These are phyloP conservation scores for Solanum paucissectum DNA, from an alignment of 257 asterid genomes.

Conservation along the genomic window DNA sequence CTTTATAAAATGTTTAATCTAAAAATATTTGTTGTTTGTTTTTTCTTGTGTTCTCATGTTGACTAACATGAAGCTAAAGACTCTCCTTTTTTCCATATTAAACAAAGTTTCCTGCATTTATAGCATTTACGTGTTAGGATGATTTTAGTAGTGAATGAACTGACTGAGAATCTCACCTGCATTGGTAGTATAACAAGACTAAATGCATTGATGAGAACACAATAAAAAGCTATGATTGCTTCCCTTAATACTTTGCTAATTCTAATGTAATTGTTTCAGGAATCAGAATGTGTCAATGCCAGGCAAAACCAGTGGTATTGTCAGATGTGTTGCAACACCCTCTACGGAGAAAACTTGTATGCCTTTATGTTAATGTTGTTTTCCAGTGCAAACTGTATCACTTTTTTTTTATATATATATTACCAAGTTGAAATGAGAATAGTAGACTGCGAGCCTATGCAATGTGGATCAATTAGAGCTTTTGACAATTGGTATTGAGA, in stretches of 20 bases:
- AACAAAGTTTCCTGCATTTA: neutral
- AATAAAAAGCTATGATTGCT: neutral
- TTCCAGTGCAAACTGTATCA: neutral
- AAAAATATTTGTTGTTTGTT: neutral
- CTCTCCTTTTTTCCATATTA: neutral
- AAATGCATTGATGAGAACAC: neutral
- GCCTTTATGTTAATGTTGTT: neutral
- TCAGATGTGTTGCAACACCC: slow-evolving; percentile 65
- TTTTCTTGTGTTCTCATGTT: neutral
- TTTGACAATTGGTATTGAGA: neutral
- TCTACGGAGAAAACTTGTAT: slow-evolving; percentile 53
- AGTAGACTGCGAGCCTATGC: neutral
- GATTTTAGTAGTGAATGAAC: neutral
- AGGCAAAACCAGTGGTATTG: slow-evolving; percentile 20
- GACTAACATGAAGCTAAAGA: neutral
- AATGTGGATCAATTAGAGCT: neutral
- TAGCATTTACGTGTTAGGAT: neutral
- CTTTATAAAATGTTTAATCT: neutral
- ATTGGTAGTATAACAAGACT: neutral
- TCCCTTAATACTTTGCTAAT: neutral
- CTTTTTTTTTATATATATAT: neutral
- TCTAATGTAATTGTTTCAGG: slow-evolving; percentile 25
- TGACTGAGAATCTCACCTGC: neutral
- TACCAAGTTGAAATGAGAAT: neutral
- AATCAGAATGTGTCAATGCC: slow-evolving; percentile 31